Evolutionary conservation across 441 rosid genomes (phyloP), one percentile per base, ranked within the genome.

Genomic region (Arabidopsis lyrata): DNA sequence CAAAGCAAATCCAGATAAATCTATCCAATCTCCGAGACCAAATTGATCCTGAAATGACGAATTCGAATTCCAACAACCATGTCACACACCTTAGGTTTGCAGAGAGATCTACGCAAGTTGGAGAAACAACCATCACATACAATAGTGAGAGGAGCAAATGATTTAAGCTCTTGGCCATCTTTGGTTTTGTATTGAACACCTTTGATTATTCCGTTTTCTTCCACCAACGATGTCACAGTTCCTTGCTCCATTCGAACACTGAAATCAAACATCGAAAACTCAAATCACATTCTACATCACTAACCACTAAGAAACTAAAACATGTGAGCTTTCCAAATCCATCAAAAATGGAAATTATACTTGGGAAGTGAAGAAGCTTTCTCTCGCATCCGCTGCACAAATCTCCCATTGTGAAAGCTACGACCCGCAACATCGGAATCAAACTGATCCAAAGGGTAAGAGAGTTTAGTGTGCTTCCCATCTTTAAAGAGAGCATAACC

Each of bases 51-150:
- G 16, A 35, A 13, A 48, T 48, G 54, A 15, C 24, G 12, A 53
- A 34, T 36, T 18, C 47, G 34, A 27, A 22, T 39, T 9, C 3
- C 1, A 65, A 36, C 2, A 38, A 66, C 49, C 0, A 42, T 31
- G 34, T 3, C 13, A 63, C 36, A 76, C 63, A 91, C 97, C 94
- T 90, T 87, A 1, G 96, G 90, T 18, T 86, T 88, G 86, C 96
- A 92, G 16, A 92, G 91, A 73, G 89, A 81, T 53, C 88, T 89
- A 4, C 90, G 86, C 72, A 90, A 75, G 76, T 90, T 90, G 5
- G 95, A 90, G 85, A 92, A 92, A 85, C 97, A 92, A 48, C 97
- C 97, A 72, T 92, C 94, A 63, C 96, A 92, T 1, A 92, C 93
- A 59, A 92, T 77, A n/a, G 96, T 90, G 38, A 92, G 89, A 60